Conservation (phyloP, 257 asterid species). For the Penstemon eatonii region DNA sequence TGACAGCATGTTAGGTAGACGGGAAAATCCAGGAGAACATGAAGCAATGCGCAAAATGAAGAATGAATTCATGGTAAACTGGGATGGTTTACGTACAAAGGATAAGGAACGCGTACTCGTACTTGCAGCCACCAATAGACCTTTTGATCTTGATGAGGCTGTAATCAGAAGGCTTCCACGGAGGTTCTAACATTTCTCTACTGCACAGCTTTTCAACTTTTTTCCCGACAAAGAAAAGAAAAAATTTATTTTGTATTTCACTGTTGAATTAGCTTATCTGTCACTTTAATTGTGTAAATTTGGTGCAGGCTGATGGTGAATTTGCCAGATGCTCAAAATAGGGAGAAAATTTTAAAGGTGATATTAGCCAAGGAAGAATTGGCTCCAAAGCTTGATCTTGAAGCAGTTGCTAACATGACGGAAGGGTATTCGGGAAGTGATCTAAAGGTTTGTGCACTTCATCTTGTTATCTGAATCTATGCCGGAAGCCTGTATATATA, state of each 20-base stretch:
- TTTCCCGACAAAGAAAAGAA: neutral
- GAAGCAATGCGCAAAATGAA: constrained; percentile 59
- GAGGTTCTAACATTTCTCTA: constrained; percentile 34
- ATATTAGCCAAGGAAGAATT: constrained; percentile 48
- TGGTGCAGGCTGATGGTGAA: constrained; percentile 53
- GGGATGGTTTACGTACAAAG: constrained; percentile 60
- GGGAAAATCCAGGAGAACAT: constrained; percentile 49
- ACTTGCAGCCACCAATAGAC: constrained; percentile 62
- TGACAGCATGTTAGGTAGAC: constrained; percentile 55
- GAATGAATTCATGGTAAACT: constrained; percentile 56
- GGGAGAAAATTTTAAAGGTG: constrained; percentile 48
- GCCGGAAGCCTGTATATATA: neutral
- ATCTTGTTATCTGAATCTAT: neutral
- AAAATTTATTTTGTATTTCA: neutral
- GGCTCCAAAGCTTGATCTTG: constrained; percentile 40
- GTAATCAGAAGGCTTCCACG: constrained; percentile 59
- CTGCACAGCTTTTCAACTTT: neutral
- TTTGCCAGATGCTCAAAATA: constrained; percentile 45
- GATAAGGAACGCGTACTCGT: constrained; percentile 53
- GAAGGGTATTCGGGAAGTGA: constrained; percentile 69
- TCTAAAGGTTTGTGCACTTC: constrained; percentile 40
- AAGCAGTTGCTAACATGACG: constrained; percentile 47
- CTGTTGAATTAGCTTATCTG: neutral
- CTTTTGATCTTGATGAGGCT: constrained; percentile 63
- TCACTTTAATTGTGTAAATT: constrained; percentile 2